Conservation (phyloP, 2,329 filamentous ascomycete genomes). For the Sphaerulina vaccinii region DNA sequence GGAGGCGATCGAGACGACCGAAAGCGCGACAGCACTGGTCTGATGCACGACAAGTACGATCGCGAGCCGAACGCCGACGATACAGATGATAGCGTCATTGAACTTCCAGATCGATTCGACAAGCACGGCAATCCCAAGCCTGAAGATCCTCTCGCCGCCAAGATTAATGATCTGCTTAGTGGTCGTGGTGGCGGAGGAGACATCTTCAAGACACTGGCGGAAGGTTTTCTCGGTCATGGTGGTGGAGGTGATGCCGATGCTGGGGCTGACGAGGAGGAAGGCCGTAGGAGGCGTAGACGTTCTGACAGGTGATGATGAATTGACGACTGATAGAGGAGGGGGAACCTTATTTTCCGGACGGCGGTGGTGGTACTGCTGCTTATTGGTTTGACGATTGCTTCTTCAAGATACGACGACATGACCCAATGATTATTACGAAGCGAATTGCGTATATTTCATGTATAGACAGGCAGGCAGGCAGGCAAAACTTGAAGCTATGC, state of each 20-base stretch:
- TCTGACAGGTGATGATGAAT: conserved; percentile 15
- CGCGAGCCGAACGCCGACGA: conserved; percentile 26
- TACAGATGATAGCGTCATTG: conserved; percentile 38
- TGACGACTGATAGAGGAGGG: background rate
- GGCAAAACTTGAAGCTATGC: too few species aligned
- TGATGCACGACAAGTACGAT: conserved; percentile 34
- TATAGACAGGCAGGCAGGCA: background rate
- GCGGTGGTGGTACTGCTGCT: background rate
- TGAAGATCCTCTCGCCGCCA: conserved; percentile 32
- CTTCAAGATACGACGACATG: conserved; percentile 8
- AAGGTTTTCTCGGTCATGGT: conserved; percentile 23
- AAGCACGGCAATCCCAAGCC: conserved; percentile 35
- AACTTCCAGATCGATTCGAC: conserved; percentile 40
- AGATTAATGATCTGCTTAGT: conserved; percentile 34
- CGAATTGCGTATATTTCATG: background rate
- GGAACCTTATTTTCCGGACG: too few species aligned
- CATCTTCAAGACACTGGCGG: conserved; percentile 30
- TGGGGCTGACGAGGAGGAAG: conserved; percentile 18
- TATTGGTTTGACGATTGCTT: background rate
- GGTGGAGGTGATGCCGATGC: conserved; percentile 6
- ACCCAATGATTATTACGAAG: conserved; percentile 3
- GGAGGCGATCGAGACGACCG: conserved; percentile 10
- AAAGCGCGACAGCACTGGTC: conserved; percentile 16
- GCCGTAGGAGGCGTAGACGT: conserved; percentile 24
- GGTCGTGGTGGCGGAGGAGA: conserved; percentile 32